Evolutionary conservation across 257 asterid genomes (phyloP).

Genomic region (Nemophila menziesii): DNA sequence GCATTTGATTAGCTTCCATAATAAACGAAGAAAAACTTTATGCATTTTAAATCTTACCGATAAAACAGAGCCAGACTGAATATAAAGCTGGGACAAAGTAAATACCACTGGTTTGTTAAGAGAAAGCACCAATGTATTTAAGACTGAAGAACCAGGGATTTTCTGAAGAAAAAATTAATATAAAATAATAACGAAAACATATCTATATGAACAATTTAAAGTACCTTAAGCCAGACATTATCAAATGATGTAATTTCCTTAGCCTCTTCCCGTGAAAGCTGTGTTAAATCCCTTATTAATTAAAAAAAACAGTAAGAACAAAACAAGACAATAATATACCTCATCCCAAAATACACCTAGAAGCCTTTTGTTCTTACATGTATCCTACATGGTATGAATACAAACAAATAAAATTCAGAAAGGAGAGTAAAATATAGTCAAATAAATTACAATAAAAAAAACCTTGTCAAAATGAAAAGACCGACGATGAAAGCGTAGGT

Average conservation of each 20-base stretch:
- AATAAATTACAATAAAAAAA: background rate
- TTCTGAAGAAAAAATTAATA: constrained; percentile 29
- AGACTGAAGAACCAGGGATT: constrained; percentile 48
- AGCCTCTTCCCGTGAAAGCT: constrained; percentile 65
- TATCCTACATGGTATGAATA: constrained; percentile 30
- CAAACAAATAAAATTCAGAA: background rate
- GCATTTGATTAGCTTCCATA: constrained; percentile 4
- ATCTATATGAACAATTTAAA: background rate
- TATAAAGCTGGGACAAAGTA: constrained; percentile 61
- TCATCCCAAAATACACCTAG: constrained; percentile 94
- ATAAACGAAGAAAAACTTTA: background rate
- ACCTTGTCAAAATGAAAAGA: constrained; percentile 74
- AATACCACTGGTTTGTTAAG: constrained; percentile 49
- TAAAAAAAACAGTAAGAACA: background rate
- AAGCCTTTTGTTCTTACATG: constrained; percentile 49
- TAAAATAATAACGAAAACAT: background rate
- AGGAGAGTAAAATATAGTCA: background rate
- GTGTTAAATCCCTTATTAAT: constrained; percentile 20
- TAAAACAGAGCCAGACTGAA: constrained; percentile 63
- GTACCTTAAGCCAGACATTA: constrained; percentile 64
- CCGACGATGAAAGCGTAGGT: constrained; percentile 77
- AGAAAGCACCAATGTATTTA: constrained; percentile 40
- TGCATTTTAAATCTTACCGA: constrained; percentile 36
- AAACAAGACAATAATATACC: constrained; percentile 32
- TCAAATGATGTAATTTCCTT: constrained; percentile 48